Conservation (phyloP, 768 basidiomycete genomes). For the Candolleomyces eurysporus region DNA sequence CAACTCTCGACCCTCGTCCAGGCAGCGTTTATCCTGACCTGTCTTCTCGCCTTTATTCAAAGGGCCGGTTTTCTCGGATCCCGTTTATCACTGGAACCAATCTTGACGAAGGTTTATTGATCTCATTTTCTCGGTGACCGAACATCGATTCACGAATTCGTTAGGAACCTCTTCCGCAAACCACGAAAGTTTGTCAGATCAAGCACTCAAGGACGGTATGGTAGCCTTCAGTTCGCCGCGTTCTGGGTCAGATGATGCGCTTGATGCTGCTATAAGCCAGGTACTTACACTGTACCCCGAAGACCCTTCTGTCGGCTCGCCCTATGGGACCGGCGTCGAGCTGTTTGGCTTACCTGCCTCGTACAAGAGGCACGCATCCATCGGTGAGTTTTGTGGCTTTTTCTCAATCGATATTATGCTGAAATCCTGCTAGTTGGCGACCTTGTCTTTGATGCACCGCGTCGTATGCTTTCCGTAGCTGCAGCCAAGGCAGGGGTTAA, state of each 20-base stretch:
- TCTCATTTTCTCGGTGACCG: too few species aligned
- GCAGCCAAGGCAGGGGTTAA: constrained; percentile 35
- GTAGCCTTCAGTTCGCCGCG: too few species aligned
- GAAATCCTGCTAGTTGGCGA: too few species aligned
- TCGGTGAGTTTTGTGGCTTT: constrained; percentile 18
- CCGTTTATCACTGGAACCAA: constrained; percentile 46
- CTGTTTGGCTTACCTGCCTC: constrained; percentile 37
- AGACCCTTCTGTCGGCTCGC: constrained; percentile 40
- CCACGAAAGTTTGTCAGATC: constrained; percentile 19
- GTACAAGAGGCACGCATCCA: constrained; percentile 30
- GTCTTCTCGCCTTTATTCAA: constrained; percentile 30
- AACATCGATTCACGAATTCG: too few species aligned
- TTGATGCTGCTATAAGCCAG: constrained; percentile 22
- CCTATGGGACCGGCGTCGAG: constrained; percentile 43
- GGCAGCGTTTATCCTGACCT: constrained; percentile 37
- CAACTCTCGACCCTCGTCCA: constrained; percentile 37
- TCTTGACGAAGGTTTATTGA: constrained; percentile 43
- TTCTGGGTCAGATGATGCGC: neutral
- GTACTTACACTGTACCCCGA: constrained; percentile 41
- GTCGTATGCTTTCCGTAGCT: constrained; percentile 38
- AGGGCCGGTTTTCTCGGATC: constrained; percentile 27
- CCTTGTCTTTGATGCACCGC: constrained; percentile 35
- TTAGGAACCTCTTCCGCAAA: constrained; percentile 23
- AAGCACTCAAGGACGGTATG: constrained; percentile 17
- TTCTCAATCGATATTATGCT: neutral